Evolutionary conservation across 257 asterid genomes (phyloP).

Genomic region (Fraxinus quadrangulata): DNA sequence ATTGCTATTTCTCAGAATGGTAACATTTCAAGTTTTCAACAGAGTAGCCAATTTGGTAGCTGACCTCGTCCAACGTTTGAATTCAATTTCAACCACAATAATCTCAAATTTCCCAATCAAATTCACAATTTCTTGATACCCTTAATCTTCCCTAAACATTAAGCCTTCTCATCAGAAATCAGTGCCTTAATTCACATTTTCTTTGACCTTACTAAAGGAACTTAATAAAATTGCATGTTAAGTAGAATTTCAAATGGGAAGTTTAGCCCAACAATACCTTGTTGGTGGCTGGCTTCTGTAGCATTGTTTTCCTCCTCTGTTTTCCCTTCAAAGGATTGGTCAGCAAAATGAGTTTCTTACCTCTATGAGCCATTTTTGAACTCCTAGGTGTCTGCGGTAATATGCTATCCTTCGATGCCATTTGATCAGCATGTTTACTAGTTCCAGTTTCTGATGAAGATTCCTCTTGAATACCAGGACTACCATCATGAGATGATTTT

Average conservation of each 20-base stretch:
- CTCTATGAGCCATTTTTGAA: slow-evolving; percentile 29
- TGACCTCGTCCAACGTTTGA: background rate
- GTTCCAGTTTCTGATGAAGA: slow-evolving; percentile 37
- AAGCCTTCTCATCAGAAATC: background rate
- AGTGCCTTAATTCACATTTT: slow-evolving; percentile 8
- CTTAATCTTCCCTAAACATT: no score
- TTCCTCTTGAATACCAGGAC: slow-evolving; percentile 42
- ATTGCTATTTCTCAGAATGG: background rate
- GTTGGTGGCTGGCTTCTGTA: slow-evolving; percentile 33
- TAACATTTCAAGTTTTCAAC: background rate
- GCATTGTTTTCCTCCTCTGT: slow-evolving; percentile 41
- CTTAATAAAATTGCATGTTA: slow-evolving; percentile 11
- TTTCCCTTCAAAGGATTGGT: slow-evolving; percentile 42
- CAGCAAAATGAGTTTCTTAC: slow-evolving; percentile 38
- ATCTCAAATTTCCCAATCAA: background rate
- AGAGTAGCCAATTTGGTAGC: background rate
- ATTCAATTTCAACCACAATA: background rate
- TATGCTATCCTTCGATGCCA: slow-evolving; percentile 33
- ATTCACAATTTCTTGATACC: background rate
- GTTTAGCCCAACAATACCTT: slow-evolving; percentile 48
- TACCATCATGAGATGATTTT: slow-evolving; percentile 37
- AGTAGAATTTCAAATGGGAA: slow-evolving; percentile 12
- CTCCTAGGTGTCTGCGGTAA: slow-evolving; percentile 27
- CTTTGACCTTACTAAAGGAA: slow-evolving; percentile 16
- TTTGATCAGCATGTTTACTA: slow-evolving; percentile 34